Conservation (phyloP, 257 asterid genomes). For the Capsicum rhomboideum region DNA sequence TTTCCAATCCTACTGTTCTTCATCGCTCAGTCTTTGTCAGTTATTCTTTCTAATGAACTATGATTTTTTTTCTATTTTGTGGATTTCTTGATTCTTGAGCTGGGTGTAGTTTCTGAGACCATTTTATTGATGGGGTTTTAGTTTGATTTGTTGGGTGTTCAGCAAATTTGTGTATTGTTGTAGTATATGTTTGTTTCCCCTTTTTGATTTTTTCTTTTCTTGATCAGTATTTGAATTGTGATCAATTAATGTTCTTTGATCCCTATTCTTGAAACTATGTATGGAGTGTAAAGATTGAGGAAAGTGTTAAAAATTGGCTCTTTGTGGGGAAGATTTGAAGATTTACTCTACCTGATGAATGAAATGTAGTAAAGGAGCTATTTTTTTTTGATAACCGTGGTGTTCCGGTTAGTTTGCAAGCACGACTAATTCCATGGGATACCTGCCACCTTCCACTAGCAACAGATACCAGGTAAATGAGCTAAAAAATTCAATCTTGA, state of each 20-base stretch:
- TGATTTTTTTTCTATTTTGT: constrained; percentile 1
- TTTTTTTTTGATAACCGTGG: too few relatives aligned
- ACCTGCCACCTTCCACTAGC: too few relatives aligned
- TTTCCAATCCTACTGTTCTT: constrained; percentile 26
- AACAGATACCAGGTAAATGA: too few relatives aligned
- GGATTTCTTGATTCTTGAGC: constrained; percentile 21
- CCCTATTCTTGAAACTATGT: background rate
- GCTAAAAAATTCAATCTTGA: background rate
- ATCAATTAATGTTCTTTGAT: background rate
- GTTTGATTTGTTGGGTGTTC: constrained; percentile 3
- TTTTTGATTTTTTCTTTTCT: background rate
- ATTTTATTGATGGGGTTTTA: constrained; percentile 7
- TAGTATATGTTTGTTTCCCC: background rate
- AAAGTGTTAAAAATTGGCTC: background rate
- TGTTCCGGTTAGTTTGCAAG: too few relatives aligned
- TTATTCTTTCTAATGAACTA: constrained; percentile 33
- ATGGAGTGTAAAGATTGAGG: background rate
- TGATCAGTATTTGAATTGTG: background rate
- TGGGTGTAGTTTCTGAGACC: constrained; percentile 15
- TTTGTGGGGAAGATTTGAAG: background rate
- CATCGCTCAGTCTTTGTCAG: constrained; percentile 43
- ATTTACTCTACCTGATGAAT: background rate
- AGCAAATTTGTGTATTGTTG: background rate
- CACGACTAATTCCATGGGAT: too few relatives aligned
- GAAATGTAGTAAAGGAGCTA: background rate